phyloP scores from a whole-genome alignment of 768 basidiomycete genomes.

The Serendipita vermifera region DNA sequence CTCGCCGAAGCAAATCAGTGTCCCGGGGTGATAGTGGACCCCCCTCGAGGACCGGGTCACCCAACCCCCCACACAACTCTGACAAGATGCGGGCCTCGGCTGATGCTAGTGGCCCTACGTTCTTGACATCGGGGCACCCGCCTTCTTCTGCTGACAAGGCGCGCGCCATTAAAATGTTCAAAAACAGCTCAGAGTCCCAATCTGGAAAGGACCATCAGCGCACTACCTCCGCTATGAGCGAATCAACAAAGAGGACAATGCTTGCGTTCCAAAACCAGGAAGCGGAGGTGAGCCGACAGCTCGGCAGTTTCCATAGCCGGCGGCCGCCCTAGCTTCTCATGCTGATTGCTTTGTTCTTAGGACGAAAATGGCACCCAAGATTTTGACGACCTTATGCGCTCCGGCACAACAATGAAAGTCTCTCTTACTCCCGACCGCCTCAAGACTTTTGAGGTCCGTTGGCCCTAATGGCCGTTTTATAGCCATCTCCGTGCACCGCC shows the following conservation, averaged over 20 bases:
- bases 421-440: constrained; percentile 90
- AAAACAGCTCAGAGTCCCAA: constrained; percentile 2
- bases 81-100: constrained; percentile 16
- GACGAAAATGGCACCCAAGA: constrained; percentile 52
- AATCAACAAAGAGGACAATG: constrained; percentile 7
- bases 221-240: constrained; percentile 4
- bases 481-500: not conserved
- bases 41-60: constrained; percentile 34
- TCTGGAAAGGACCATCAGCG: not conserved
- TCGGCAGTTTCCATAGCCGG: not conserved
- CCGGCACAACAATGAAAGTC: constrained; percentile 85
- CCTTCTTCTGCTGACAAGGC: constrained; percentile 50
- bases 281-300: not conserved
- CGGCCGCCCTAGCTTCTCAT: not conserved
- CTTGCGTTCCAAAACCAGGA: constrained; percentile 10
- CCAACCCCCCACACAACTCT: constrained; percentile 13
- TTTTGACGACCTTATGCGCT: constrained; percentile 88
- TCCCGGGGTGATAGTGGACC: constrained; percentile 36
- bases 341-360: constrained; percentile 23
- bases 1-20: constrained; percentile 46
- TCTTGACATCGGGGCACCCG: constrained; percentile 32
- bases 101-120: constrained; percentile 19
- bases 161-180: constrained; percentile 48
- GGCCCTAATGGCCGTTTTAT: not conserved
- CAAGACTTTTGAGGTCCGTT: constrained; percentile 78